These are phyloP conservation scores for Syncephalastrum sp. DNA, from an alignment of 371 early-diverging fungal genomes.

Conservation along the genomic window DNA sequence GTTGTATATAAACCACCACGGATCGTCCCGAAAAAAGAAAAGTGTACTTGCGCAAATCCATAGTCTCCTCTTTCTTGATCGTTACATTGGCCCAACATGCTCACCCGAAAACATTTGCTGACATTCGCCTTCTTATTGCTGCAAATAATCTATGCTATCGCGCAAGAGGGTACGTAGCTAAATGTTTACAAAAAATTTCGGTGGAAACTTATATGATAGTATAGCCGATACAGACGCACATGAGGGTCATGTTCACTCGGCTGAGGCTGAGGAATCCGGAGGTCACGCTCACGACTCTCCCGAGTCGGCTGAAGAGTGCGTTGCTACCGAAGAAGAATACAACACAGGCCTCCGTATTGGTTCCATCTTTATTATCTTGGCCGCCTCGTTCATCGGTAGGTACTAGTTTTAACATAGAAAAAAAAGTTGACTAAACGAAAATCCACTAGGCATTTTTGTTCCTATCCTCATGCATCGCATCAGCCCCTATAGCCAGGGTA, in stretches of 20 bases:
- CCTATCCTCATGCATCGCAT: conserved; percentile 42
- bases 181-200: too few relatives aligned
- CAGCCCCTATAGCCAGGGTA: conserved; percentile 29
- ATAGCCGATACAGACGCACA: neutral
- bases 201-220: too few relatives aligned
- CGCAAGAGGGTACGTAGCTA: too few relatives aligned
- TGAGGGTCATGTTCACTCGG: neutral
- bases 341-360: conserved; percentile 36
- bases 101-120: too few relatives aligned
- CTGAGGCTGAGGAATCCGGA: neutral
- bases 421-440: conserved; percentile 14
- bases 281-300: conserved; percentile 1
- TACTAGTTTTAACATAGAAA: conserved; percentile 22
- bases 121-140: too few relatives aligned
- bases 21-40: too few relatives aligned
- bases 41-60: too few relatives aligned
- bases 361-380: conserved; percentile 28
- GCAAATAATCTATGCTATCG: too few relatives aligned
- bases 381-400: conserved; percentile 17
- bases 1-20: too few relatives aligned
- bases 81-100: too few relatives aligned
- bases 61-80: too few relatives aligned
- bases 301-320: conserved; percentile 23
- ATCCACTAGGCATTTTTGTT: conserved; percentile 31
- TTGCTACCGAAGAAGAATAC: conserved; percentile 26